These are phyloP conservation scores for Primulina tabacum DNA, from an alignment of 257 asterid species.

Conservation along the genomic window DNA sequence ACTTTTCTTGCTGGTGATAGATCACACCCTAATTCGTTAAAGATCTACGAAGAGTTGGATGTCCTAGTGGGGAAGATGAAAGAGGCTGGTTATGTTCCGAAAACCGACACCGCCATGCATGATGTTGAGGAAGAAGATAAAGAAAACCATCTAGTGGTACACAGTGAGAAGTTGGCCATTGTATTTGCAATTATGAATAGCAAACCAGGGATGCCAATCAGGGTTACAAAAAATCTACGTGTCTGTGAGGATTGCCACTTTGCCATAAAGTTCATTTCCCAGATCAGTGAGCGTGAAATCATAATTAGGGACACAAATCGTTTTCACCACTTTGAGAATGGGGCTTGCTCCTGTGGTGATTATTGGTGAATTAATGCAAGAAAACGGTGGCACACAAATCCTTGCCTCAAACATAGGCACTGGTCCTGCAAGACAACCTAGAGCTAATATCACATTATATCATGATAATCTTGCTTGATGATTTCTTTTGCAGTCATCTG, in stretches of 20 bases:
- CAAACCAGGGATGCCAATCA: constrained; percentile 47
- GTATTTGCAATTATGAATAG: constrained; percentile 70
- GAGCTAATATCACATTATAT: not conserved
- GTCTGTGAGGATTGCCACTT: constrained; percentile 87
- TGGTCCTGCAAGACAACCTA: not conserved
- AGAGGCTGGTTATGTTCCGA: constrained; percentile 78
- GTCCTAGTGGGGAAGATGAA: constrained; percentile 67
- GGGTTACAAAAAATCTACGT: constrained; percentile 78
- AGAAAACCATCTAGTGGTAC: constrained; percentile 73
- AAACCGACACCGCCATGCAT: constrained; percentile 65
- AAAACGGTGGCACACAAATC: not conserved
- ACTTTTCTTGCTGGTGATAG: constrained; percentile 86
- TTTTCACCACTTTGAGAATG: constrained; percentile 72
- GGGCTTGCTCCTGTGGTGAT: constrained; percentile 84
- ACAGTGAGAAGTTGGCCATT: constrained; percentile 87
- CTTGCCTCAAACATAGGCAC: not conserved
- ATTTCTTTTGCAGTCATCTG: not conserved
- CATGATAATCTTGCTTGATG: not conserved
- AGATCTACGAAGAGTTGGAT: constrained; percentile 70
- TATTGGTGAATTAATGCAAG: constrained; percentile 60
- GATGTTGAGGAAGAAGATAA: constrained; percentile 96
- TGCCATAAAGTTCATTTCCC: constrained; percentile 73
- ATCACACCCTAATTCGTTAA: constrained; percentile 50
- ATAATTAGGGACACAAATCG: constrained; percentile 79
- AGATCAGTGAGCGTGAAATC: constrained; percentile 59